Base-by-base conservation (phyloP, 2,329 filamentous ascomycete species). In the Fusarium domesticum region DNA sequence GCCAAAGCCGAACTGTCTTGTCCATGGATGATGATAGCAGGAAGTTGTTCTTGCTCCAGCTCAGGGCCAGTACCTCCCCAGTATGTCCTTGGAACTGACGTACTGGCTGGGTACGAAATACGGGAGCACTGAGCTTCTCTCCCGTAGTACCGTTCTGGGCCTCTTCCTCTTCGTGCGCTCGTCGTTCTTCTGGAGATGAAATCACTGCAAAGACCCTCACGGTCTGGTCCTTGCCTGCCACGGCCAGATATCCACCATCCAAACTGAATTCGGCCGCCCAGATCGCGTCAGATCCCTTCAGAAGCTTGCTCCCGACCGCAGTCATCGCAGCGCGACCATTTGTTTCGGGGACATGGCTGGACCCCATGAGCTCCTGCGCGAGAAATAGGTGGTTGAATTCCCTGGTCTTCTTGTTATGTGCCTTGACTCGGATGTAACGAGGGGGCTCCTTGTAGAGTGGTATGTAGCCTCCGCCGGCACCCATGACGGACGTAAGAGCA, bases 31-130 rank as follows among this genome's bases (percentile, higher is more conserved):
- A 95, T 4, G 92, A 96, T 14, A 98, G 75, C 19, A 98, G 69
- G 57, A 98, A 98, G 65, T 95, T 96, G 68, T 98, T 98, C 75
- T 97, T 98, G 72, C 92, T 97, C 93, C 93, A 98, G 64, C 89
- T 95, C 47, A 98, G 67, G 63, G 96, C 92, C 53, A 98, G 71
- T 6, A 98, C 83, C 56, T 95, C 91, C 14, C 86, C 84, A 0
- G 81, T 85, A 63, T 98, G 93, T 5, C 90, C 91, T 42, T 78
- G 71, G 53, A 93, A 96, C 61, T 96, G 87, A 43, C 84, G 80
- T 8, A 88, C 65, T 0, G 91, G 88, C 59, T 87, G 86, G 38
- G 81, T 80, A 51, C 83, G 82, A 62, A 98, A 97, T 1, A 98
- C 92, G 2, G 92, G 92, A 1, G 93, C 92, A 56, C 87, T 95